Conservation (phyloP, 805 yeast species). For the Clavispora phyllophila region DNA sequence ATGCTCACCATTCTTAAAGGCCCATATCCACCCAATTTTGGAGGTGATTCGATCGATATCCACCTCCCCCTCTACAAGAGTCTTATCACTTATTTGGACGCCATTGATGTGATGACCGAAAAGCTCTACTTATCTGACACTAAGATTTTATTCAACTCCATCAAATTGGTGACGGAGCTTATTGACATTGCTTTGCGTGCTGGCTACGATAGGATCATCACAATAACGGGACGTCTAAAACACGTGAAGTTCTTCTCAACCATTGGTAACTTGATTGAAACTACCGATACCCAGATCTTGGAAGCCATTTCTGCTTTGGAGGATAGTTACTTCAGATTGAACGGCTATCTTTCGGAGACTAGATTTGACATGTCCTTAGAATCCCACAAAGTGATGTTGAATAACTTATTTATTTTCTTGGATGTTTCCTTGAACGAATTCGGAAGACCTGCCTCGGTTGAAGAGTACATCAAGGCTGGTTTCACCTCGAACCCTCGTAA, state of each 20-base stretch:
- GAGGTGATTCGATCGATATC: slow-evolving; percentile 28
- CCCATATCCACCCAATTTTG: slow-evolving; percentile 30
- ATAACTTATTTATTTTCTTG: slow-evolving; percentile 34
- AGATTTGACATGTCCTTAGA: slow-evolving; percentile 34
- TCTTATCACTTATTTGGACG: slow-evolving; percentile 34
- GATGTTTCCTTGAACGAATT: slow-evolving; percentile 38
- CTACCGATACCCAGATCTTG: slow-evolving; percentile 29
- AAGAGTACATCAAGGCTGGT: slow-evolving; percentile 44
- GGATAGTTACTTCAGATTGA: slow-evolving; percentile 29
- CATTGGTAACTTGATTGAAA: slow-evolving; percentile 36
- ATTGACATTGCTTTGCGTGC: slow-evolving; percentile 39
- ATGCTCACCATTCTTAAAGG: slow-evolving; percentile 40
- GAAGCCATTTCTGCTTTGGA: slow-evolving; percentile 29
- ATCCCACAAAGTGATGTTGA: slow-evolving; percentile 37
- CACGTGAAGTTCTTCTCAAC: slow-evolving; percentile 43
- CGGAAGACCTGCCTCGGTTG: slow-evolving; percentile 38
- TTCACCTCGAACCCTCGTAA: slow-evolving; percentile 40
- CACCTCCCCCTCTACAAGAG: slow-evolving; percentile 34
- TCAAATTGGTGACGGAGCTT: slow-evolving; percentile 42
- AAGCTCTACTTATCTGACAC: slow-evolving; percentile 41
- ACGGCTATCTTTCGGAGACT: slow-evolving; percentile 30
- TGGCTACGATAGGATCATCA: slow-evolving; percentile 38
- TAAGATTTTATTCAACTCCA: slow-evolving; percentile 39
- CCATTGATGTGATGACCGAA: slow-evolving; percentile 38
- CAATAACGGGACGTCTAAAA: slow-evolving; percentile 43